Percentiles rank a stretch among this genome's conserved stretches.
Conservation (phyloP, 1,284 basidiomycete genomes). For the Cryptococcus hybrid region DNA sequence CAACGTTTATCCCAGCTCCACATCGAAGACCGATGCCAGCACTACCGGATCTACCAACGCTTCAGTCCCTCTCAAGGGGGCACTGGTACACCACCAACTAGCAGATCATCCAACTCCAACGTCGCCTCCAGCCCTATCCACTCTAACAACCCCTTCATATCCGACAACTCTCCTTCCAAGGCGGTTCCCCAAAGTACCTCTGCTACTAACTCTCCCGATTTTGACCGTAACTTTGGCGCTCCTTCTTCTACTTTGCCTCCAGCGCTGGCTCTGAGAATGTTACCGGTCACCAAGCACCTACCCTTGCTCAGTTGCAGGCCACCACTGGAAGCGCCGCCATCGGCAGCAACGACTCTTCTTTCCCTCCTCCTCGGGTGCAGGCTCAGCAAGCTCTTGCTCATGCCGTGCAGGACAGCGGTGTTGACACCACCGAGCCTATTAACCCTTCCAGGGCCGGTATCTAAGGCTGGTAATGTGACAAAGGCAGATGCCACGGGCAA, state of each 20-base stretch:
- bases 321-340: neutral
- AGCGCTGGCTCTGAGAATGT: neutral
- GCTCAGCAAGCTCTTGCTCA: conserved; percentile 2
- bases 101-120: neutral
- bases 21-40: neutral
- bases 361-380: conserved; percentile 2
- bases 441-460: too few species aligned
- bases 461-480: too few species aligned
- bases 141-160: neutral
- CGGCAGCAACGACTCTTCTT: neutral
- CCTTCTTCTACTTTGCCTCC: neutral
- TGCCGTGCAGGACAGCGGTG: neutral
- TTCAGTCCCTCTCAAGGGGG: too few species aligned
- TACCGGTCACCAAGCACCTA: neutral
- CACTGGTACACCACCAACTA: too few species aligned
- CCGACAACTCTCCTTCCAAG: neutral
- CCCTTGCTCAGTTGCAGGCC: neutral
- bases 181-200: neutral
- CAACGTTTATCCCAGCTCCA: neutral
- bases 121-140: neutral
- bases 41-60: neutral
- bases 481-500: too few species aligned
- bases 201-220: neutral
- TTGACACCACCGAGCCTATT: neutral
- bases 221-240: neutral